A percentile compares a stretch with the other conserved stretches of the same genome.
phyloP scores from a whole-genome alignment of 345 rosid species.

The Turritis glabra region DNA sequence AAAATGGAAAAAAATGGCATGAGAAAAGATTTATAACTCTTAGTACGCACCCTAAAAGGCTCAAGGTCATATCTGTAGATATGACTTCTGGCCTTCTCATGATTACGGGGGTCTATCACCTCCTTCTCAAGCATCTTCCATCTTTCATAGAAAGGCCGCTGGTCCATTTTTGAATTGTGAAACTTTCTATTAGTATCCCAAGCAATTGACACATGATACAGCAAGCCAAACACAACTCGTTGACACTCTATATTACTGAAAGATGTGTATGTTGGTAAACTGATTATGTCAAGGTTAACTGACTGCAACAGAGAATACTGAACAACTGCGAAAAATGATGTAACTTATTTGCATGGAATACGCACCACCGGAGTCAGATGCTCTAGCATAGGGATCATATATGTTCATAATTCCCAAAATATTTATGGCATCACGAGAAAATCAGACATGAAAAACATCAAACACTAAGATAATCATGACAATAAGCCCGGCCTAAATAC shows the following conservation, averaged over 20 bases:
- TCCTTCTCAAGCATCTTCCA: slow-evolving; percentile 98
- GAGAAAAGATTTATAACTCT: slow-evolving; percentile 3
- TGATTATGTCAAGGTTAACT: not conserved
- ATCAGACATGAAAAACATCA: slow-evolving; percentile 2
- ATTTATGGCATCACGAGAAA: not conserved
- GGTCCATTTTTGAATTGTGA: slow-evolving; percentile 38
- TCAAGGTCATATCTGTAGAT: slow-evolving; percentile 88
- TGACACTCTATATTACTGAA: not conserved
- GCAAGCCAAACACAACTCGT: slow-evolving; percentile 13
- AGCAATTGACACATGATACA: slow-evolving; percentile 18
- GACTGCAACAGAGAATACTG: slow-evolving; percentile 4
- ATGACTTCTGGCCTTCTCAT: slow-evolving; percentile 74
- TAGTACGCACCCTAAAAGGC: slow-evolving; percentile 83
- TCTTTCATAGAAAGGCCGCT: slow-evolving; percentile 95
- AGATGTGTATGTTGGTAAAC: slow-evolving; percentile 1
- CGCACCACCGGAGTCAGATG: not conserved
- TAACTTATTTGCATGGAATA: slow-evolving; percentile 1
- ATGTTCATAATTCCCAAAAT: not conserved
- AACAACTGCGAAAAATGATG: not conserved
- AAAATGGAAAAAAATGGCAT: not conserved
- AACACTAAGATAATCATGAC: not conserved
- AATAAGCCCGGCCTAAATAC: not conserved
- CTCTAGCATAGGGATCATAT: not conserved
- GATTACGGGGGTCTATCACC: slow-evolving; percentile 93
- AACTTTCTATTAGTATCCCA: slow-evolving; percentile 33